These are phyloP conservation scores for Colletotrichum chrysophilum DNA, from an alignment of 2,329 filamentous ascomycete genomes.

Conservation along the genomic window DNA sequence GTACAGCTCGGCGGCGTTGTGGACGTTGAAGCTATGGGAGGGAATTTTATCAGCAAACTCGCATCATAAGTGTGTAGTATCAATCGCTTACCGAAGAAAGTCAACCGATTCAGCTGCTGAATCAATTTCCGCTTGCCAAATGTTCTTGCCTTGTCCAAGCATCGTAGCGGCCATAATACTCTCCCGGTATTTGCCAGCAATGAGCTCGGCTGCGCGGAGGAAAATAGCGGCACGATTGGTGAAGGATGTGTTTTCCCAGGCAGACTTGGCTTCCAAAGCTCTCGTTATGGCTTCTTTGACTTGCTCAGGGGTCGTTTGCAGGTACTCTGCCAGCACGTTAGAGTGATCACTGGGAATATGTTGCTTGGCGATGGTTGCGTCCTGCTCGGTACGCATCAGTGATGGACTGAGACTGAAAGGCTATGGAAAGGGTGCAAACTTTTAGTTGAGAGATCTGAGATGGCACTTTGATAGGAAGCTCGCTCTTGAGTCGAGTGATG, in stretches of 20 bases:
- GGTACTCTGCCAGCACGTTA: conserved; percentile 79
- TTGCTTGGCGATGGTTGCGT: neutral
- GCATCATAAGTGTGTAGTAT: neutral
- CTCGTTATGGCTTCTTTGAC: conserved; percentile 82
- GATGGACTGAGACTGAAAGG: accelerated
- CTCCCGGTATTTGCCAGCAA: conserved; percentile 91
- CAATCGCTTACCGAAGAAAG: conserved; percentile 67
- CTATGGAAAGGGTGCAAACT: accelerated
- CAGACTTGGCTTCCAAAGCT: conserved; percentile 81
- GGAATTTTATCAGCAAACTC: neutral
- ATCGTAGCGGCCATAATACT: conserved; percentile 96
- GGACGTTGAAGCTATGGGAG: conserved; percentile 73
- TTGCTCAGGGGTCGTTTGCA: conserved; percentile 77
- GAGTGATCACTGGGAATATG: conserved; percentile 73
- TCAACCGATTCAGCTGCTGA: conserved; percentile 92
- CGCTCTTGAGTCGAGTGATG: neutral
- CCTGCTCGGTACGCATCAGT: neutral
- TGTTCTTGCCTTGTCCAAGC: conserved; percentile 96
- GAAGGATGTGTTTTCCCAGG: conserved; percentile 88
- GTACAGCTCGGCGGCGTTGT: conserved; percentile 92
- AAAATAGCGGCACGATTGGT: conserved; percentile 91
- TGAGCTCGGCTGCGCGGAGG: conserved; percentile 91
- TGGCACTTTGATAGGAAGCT: neutral
- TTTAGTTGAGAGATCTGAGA: neutral
- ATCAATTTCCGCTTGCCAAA: conserved; percentile 98